Evolutionary conservation across 2,329 filamentous ascomycete genomes (phyloP).

Genomic region (Apiospora malaysiana): DNA sequence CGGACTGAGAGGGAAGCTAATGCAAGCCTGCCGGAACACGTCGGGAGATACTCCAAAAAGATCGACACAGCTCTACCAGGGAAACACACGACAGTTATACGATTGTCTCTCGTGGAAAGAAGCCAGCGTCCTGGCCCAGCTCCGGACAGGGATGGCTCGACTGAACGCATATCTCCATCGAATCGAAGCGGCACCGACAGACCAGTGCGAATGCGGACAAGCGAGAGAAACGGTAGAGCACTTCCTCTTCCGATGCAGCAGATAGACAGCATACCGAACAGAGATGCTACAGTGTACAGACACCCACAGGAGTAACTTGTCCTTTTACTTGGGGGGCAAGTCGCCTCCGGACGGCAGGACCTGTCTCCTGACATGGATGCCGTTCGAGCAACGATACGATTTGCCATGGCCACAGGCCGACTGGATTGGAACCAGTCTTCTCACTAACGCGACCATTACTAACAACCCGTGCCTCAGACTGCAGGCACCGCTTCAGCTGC

Average conservation of each 20-base stretch:
- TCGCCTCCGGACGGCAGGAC: not conserved
- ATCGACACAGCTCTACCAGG: conserved; percentile 3
- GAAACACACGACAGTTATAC: conserved; percentile 1
- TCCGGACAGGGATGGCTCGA: not conserved
- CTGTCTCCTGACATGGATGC: not conserved
- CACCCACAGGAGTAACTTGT: not conserved
- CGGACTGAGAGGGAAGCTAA: not conserved
- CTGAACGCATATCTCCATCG: not conserved
- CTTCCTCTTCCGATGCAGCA: conserved; percentile 15
- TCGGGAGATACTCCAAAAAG: not conserved
- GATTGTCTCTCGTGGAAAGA: not conserved
- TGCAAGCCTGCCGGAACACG: conserved; percentile 17
- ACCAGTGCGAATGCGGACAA: not conserved
- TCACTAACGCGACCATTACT: not conserved
- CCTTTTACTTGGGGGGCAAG: not conserved
- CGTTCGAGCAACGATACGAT: not conserved
- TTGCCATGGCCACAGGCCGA: not conserved
- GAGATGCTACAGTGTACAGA: not conserved
- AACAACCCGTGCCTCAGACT: not conserved
- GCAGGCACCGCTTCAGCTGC: not conserved
- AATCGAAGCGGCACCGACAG: not conserved
- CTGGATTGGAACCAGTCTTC: not conserved
- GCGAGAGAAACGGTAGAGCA: not conserved
- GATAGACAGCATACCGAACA: not conserved
- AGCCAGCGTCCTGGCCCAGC: not conserved